Evolutionary conservation across 129 eudicot species (phyloP).

Genomic region (Lactuca sativa): DNA sequence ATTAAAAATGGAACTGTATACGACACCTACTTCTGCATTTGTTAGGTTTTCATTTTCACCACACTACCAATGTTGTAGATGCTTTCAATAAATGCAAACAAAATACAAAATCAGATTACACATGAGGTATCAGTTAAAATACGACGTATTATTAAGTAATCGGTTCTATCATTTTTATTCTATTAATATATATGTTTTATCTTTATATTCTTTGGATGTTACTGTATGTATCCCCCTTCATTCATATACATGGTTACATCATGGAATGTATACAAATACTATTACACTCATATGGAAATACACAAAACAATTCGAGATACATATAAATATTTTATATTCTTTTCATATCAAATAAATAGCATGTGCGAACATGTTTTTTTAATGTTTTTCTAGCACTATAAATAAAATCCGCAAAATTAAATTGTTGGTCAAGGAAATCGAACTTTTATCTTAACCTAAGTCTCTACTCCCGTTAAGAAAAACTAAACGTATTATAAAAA

Average conservation of each 20-base stretch:
- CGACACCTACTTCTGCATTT: slow-evolving; percentile 3
- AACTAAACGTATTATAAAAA: not conserved
- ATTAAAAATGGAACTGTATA: slow-evolving; percentile 10
- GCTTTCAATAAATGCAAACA: not conserved
- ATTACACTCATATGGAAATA: too few species aligned
- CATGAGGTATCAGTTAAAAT: not conserved
- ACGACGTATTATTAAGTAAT: not conserved
- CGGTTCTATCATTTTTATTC: not conserved
- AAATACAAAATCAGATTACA: not conserved
- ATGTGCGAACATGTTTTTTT: not conserved
- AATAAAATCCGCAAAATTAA: not conserved
- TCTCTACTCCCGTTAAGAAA: not conserved
- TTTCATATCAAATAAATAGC: too few species aligned
- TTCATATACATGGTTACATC: too few species aligned
- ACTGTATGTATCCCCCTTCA: too few species aligned
- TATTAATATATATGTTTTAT: too few species aligned
- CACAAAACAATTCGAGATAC: too few species aligned
- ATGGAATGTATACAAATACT: too few species aligned
- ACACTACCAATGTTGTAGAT: not conserved
- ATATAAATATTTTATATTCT: too few species aligned
- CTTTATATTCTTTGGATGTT: not conserved
- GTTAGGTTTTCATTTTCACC: not conserved
- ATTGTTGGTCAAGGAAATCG: not conserved
- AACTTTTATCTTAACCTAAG: not conserved
- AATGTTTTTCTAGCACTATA: not conserved